phyloP scores from a whole-genome alignment of 176 grass and related monocot genomes.

The Aegilops umbellulata region DNA sequence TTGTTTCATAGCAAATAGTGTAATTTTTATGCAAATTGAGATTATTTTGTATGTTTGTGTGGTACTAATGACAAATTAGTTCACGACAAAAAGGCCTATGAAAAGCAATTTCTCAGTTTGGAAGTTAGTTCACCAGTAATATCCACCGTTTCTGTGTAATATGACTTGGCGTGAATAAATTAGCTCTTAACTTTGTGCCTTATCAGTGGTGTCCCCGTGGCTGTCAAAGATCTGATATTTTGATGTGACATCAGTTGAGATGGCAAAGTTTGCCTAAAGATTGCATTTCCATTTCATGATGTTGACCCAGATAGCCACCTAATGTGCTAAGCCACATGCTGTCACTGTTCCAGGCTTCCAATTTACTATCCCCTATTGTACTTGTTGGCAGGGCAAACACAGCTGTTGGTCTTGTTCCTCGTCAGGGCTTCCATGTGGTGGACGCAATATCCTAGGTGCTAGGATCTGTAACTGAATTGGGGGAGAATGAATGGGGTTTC shows the following conservation, averaged over 20 bases:
- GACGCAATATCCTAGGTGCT: conserved; percentile 12
- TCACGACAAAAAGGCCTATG: conserved; percentile 9
- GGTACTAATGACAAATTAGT: neutral
- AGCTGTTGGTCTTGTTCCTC: conserved; percentile 11
- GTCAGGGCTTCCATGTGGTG: conserved; percentile 38
- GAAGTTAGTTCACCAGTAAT: conserved; percentile 29
- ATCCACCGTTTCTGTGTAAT: conserved; percentile 23
- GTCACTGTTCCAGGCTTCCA: neutral
- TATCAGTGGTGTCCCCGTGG: neutral
- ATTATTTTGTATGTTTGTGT: conserved; percentile 7
- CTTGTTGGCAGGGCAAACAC: conserved; percentile 33
- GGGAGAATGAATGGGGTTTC: conserved; percentile 56
- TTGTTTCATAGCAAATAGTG: conserved; percentile 1
- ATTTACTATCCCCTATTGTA: conserved; percentile 28
- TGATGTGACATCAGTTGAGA: conserved; percentile 30
- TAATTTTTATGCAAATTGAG: neutral
- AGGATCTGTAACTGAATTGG: neutral
- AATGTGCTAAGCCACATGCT: neutral
- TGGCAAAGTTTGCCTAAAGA: conserved; percentile 29
- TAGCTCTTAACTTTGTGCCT: neutral
- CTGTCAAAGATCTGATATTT: conserved; percentile 11
- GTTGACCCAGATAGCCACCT: conserved; percentile 30
- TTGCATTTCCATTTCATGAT: conserved; percentile 26
- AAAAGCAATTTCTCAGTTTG: neutral
- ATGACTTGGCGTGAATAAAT: neutral